Evolutionary conservation across 441 rosid species (phyloP), one percentile per base, ranked within the genome.

Genomic region (Bocquillonia castaneifolia): DNA sequence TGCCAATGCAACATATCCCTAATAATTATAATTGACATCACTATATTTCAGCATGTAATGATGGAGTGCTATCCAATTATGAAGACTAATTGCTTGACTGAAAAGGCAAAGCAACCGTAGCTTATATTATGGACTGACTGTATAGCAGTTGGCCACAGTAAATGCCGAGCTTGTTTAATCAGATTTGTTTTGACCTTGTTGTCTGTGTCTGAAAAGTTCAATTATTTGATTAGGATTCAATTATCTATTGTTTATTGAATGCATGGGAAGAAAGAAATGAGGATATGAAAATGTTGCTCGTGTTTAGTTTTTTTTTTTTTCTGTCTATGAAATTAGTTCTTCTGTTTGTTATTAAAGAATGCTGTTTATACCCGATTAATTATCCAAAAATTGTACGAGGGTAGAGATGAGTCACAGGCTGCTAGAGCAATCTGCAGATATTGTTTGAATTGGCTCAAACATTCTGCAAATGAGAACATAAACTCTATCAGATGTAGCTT

Each of bases 231-330:
- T 29, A 3, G 12, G 0, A 42, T 63, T 10, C 55, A 28, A 7
- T 62, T 62, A 10, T 62, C 53, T 62, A 12, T 62, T 62, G 54
- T 44, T 15, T 39, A 62, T 63, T 3, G 14, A 63, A 32, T 32
- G n/a, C 3, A 32, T 20, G 0, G 36, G 36, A 18, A 64, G 20
- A 47, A 32, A 0, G 5, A 34, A 6, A 28, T 12, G 13, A 47
- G 42, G 29, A 36, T 52, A 22, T 51, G 14, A 32, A 32, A 64
- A 20, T 14, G 0, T 13, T 48, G 14, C 17, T 48, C 10, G 0
- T 15, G 13, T 47, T 31, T 20, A 50, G 3, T 10, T 64, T 32
- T 42, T 6, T 48, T 36, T 32, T 32, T 50, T 48, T 34, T 36
- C 20, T 50, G 47, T 10, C 42, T 6, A 10, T 50, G 51, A 60